phyloP scores from a whole-genome alignment of 2,329 filamentous ascomycete genomes.

The Diaporthe helianthi region DNA sequence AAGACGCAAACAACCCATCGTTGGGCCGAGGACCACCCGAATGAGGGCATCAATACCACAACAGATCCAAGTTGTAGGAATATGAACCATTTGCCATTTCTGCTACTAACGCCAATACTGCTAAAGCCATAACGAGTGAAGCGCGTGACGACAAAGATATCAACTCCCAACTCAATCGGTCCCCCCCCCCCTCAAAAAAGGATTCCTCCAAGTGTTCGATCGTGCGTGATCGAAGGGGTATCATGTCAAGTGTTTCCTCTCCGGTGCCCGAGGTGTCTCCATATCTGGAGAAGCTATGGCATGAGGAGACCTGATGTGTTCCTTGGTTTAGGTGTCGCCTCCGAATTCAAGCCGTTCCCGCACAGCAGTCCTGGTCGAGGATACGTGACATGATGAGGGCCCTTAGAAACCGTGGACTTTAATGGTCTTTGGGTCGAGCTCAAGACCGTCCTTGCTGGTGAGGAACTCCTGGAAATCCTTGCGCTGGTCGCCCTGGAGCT shows the following conservation, averaged over 20 bases:
- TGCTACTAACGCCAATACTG: conserved; percentile 28
- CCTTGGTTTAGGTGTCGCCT: conserved; percentile 29
- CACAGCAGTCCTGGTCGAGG: conserved; percentile 18
- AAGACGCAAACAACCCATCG: neutral
- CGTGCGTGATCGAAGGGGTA: conserved; percentile 26
- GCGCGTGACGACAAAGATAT: conserved; percentile 20
- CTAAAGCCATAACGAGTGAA: conserved; percentile 31
- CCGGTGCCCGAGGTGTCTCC: conserved; percentile 31
- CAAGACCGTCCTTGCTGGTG: conserved; percentile 92
- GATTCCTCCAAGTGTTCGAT: conserved; percentile 22
- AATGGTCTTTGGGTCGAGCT: conserved; percentile 95
- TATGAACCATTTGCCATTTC: conserved; percentile 32
- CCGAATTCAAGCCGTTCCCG: conserved; percentile 25
- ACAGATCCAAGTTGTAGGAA: neutral
- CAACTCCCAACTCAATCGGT: conserved; percentile 27
- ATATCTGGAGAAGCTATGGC: conserved; percentile 30
- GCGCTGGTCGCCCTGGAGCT: conserved; percentile 99
- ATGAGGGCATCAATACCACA: neutral
- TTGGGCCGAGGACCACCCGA: neutral
- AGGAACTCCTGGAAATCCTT: conserved; percentile 99
- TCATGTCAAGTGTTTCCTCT: conserved; percentile 31
- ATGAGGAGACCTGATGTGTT: conserved; percentile 32
- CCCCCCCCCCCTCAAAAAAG: conserved; percentile 27
- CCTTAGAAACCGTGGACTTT: conserved; percentile 68
- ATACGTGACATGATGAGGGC: conserved; percentile 34